phyloP scores from a whole-genome alignment of 495 filamentous ascomycete genomes.

The Tuber microsphaerosporum region DNA sequence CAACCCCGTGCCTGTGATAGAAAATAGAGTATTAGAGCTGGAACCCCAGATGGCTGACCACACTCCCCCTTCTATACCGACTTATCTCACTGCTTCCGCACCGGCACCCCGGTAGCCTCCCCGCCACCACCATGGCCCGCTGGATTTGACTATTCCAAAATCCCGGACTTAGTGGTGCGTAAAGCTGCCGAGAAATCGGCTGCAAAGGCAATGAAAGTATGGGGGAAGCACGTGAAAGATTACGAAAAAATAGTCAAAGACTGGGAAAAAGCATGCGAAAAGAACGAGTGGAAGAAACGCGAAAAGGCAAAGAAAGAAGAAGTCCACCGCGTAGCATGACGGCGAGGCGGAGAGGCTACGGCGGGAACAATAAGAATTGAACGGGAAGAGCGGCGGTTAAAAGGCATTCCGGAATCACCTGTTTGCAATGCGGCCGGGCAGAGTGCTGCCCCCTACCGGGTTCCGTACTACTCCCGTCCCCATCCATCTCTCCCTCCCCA shows the following conservation, averaged over 20 bases:
- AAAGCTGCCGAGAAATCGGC: constrained; percentile 60
- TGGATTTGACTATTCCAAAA: constrained; percentile 20
- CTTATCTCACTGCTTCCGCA: not conserved
- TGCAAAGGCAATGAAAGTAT: constrained; percentile 49
- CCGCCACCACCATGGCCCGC: constrained; percentile 45
- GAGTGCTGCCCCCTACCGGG: not conserved
- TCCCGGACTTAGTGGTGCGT: constrained; percentile 41
- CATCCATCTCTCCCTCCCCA: not conserved
- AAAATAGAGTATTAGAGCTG: not conserved
- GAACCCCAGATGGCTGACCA: not conserved
- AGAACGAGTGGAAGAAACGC: constrained; percentile 51
- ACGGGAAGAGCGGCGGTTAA: not conserved
- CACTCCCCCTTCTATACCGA: not conserved
- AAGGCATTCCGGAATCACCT: not conserved
- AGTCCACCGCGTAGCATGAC: not conserved
- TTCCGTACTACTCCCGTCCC: not conserved
- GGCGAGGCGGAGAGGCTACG: not conserved
- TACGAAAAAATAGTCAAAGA: constrained; percentile 55
- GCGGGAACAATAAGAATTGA: not conserved
- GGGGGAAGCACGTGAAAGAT: constrained; percentile 57
- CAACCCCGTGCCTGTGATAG: not conserved
- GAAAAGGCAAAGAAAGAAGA: constrained; percentile 48
- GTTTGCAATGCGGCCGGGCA: no score
- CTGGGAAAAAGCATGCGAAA: constrained; percentile 49
- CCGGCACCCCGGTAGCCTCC: constrained; percentile 42